These are phyloP conservation scores for Paraglomus occultum DNA, from an alignment of 192 early-diverging fungal genomes.

Conservation along the genomic window DNA sequence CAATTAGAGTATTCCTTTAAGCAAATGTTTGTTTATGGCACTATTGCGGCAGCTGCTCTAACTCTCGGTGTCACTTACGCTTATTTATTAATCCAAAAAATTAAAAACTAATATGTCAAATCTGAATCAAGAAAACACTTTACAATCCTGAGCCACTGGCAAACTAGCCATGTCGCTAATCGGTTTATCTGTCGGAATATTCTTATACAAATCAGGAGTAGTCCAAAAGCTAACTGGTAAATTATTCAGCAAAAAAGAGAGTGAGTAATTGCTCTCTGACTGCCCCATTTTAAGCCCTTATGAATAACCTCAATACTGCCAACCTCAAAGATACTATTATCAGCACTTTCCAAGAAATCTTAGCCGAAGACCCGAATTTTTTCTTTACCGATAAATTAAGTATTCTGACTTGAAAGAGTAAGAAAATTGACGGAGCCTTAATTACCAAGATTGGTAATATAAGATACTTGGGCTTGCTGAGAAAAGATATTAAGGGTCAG, in stretches of 20 bases:
- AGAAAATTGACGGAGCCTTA: background rate
- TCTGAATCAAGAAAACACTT: conserved; percentile 5
- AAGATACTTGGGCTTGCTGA: background rate
- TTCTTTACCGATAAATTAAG: background rate
- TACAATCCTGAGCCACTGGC: conserved; percentile 9
- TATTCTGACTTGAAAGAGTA: background rate
- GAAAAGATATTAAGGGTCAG: background rate
- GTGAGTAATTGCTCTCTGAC: too few relatives aligned
- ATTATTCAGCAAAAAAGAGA: conserved; percentile 15
- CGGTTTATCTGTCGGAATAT: background rate
- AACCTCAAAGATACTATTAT: too few relatives aligned
- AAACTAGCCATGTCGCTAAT: conserved; percentile 13
- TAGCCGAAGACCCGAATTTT: background rate
- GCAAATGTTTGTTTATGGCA: background rate
- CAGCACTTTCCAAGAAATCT: too few relatives aligned
- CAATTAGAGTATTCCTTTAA: background rate
- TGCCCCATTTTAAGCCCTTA: too few relatives aligned
- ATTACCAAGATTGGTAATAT: background rate
- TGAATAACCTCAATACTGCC: too few relatives aligned
- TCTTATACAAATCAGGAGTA: background rate
- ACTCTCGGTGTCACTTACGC: background rate
- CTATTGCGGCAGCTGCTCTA: background rate
- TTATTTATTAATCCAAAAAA: conserved; percentile 14
- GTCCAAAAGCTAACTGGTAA: conserved; percentile 15
- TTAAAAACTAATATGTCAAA: conserved; percentile 2